These are phyloP conservation scores for Dioszegia hungarica DNA, from an alignment of 768 basidiomycete genomes.

Conservation along the genomic window DNA sequence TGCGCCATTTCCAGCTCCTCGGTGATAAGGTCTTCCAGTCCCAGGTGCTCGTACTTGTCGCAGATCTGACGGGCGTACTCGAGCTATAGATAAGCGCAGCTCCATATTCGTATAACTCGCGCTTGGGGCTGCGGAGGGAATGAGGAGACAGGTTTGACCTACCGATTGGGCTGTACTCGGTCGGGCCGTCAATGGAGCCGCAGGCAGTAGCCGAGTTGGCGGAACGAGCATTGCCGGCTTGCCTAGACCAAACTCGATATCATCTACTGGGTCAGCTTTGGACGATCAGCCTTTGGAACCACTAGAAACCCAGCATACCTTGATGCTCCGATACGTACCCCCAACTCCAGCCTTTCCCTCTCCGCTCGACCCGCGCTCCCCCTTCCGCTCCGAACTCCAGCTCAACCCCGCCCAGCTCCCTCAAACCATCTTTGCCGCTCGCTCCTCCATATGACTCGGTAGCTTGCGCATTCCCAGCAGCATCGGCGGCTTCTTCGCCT, in stretches of 20 bases:
- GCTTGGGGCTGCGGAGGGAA: no score
- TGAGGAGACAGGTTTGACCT: not conserved
- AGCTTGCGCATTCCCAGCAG: not conserved
- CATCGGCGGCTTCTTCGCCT: not conserved
- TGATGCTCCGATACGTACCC: constrained; percentile 15
- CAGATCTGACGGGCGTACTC: constrained; percentile 2
- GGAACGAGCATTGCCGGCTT: constrained; percentile 12
- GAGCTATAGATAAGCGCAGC: not conserved
- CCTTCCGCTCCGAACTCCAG: constrained; percentile 30
- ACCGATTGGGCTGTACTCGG: not conserved
- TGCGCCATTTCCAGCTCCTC: not conserved
- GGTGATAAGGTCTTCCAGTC: not conserved
- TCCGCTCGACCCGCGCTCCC: constrained; percentile 12
- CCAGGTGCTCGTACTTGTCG: constrained; percentile 9
- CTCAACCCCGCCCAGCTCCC: constrained; percentile 10
- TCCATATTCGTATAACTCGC: no score
- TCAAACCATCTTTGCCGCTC: not conserved
- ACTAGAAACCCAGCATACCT: not conserved
- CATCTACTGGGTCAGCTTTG: not conserved
- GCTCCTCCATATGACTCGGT: not conserved
- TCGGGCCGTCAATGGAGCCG: not conserved
- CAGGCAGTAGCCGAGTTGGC: constrained; percentile 1
- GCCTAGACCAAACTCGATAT: constrained; percentile 3
- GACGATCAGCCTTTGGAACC: no score
- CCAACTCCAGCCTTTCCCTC: constrained; percentile 23